These are phyloP conservation scores for Neopestalotiopsis sp. DNA, from an alignment of 2,329 filamentous ascomycete genomes.

Conservation along the genomic window DNA sequence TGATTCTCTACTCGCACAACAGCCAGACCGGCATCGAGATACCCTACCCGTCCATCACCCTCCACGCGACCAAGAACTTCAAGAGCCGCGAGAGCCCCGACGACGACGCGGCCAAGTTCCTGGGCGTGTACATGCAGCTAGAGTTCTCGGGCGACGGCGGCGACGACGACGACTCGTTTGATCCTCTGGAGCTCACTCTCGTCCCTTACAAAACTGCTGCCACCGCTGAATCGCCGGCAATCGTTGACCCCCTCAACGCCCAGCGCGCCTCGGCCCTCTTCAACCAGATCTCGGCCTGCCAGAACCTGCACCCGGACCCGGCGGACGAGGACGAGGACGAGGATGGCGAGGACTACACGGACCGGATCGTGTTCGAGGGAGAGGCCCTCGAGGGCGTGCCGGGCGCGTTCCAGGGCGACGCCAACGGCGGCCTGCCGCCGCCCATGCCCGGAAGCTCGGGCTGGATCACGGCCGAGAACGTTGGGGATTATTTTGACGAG, in stretches of 20 bases:
- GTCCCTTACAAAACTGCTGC: conserved; percentile 50
- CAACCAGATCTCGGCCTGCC: conserved; percentile 74
- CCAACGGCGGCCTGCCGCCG: conserved; percentile 61
- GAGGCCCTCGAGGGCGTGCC: conserved; percentile 62
- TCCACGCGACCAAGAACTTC: conserved; percentile 74
- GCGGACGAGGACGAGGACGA: conserved; percentile 62
- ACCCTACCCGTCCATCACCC: conserved; percentile 75
- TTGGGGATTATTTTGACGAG: conserved; percentile 81
- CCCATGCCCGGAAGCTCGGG: conserved; percentile 75
- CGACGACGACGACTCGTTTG: conserved; percentile 66
- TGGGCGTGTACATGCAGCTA: conserved; percentile 69
- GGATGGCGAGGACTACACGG: conserved; percentile 53
- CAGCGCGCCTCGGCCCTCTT: conserved; percentile 58
- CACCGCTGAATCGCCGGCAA: conserved; percentile 28
- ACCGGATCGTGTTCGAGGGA: conserved; percentile 63
- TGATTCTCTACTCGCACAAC: conserved; percentile 68
- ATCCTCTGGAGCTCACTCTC: conserved; percentile 71
- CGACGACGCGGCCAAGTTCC: conserved; percentile 44
- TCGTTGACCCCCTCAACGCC: conserved; percentile 31
- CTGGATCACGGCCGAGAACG: conserved; percentile 93
- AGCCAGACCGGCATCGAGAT: conserved; percentile 68
- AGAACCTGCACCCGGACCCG: conserved; percentile 77
- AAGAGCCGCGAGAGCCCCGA: conserved; percentile 41
- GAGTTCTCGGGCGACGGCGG: conserved; percentile 64
- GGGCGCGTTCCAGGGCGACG: conserved; percentile 55